Percentiles rank a stretch among this genome's conserved stretches.
These are phyloP conservation scores for Macrophomina pseudophaseolina DNA, from an alignment of 2,329 filamentous ascomycete genomes.

Conservation along the genomic window DNA sequence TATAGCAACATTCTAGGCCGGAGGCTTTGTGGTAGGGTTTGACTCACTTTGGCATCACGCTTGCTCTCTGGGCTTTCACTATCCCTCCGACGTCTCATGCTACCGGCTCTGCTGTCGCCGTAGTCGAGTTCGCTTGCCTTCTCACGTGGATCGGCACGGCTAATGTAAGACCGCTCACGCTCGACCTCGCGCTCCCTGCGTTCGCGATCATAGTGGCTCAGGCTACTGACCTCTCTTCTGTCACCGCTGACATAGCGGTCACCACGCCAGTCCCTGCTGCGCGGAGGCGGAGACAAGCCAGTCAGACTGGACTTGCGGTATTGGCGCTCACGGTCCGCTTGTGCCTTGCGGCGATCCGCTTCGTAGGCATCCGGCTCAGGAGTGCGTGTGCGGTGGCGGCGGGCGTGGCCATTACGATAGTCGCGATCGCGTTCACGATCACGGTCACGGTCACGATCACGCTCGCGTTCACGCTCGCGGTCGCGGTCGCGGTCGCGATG, in stretches of 20 bases:
- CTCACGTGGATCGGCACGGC: constrained; percentile 78
- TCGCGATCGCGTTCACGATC: constrained; percentile 55
- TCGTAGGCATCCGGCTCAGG: constrained; percentile 96
- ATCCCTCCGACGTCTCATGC: constrained; percentile 72
- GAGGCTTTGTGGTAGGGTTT: too few relatives aligned
- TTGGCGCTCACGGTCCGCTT: constrained; percentile 90
- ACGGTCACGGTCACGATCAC: constrained; percentile 53
- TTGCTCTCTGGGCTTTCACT: constrained; percentile 60
- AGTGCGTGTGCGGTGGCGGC: constrained; percentile 69
- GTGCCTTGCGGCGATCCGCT: constrained; percentile 90
- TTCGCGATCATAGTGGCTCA: constrained; percentile 80
- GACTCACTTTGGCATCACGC: constrained; percentile 50
- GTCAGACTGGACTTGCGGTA: constrained; percentile 82
- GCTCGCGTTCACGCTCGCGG: constrained; percentile 66
- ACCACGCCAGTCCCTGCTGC: constrained; percentile 47
- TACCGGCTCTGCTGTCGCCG: constrained; percentile 69
- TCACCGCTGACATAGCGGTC: constrained; percentile 39
- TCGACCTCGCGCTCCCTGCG: constrained; percentile 87
- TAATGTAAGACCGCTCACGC: constrained; percentile 82
- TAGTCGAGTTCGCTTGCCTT: constrained; percentile 90
- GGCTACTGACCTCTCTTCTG: constrained; percentile 66
- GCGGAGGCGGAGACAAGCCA: constrained; percentile 58
- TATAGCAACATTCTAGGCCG: background rate
- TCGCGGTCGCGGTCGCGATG: constrained; percentile 49
- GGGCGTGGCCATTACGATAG: constrained; percentile 47